Evolutionary conservation across 768 basidiomycete species (phyloP).

Genomic region (Russula earlei): DNA sequence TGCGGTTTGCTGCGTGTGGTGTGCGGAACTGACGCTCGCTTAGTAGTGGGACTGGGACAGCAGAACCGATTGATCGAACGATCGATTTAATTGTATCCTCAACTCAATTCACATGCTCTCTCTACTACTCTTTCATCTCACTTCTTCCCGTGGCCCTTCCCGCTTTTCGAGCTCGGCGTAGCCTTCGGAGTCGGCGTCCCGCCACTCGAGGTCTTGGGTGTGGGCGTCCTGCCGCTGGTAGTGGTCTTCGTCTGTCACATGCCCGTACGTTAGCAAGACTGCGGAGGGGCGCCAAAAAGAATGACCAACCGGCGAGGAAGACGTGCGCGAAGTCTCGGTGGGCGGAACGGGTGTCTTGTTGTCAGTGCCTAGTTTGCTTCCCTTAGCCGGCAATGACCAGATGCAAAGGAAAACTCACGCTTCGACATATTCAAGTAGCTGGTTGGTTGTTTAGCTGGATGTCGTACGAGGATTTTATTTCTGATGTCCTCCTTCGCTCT

Average conservation of each 20-base stretch:
- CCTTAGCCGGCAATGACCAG: background rate
- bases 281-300: background rate
- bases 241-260: background rate
- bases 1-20: background rate
- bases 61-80: no score
- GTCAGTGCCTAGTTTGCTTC: background rate
- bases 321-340: background rate
- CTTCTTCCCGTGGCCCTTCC: background rate
- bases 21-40: no score
- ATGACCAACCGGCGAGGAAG: constrained; percentile 2
- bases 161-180: background rate
- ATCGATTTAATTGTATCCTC: no score
- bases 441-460: constrained; percentile 1
- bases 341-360: background rate
- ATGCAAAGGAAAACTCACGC: constrained; percentile 2
- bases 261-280: background rate
- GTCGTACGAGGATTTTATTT: constrained; percentile 1
- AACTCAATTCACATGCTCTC: no score
- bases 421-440: constrained; percentile 7
- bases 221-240: background rate
- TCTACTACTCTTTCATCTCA: no score
- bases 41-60: no score
- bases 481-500: background rate
- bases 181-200: background rate
- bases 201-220: background rate